Base-by-base conservation (phyloP, 108 stramenopile genomes). In the Epipyxis sp. region DNA sequence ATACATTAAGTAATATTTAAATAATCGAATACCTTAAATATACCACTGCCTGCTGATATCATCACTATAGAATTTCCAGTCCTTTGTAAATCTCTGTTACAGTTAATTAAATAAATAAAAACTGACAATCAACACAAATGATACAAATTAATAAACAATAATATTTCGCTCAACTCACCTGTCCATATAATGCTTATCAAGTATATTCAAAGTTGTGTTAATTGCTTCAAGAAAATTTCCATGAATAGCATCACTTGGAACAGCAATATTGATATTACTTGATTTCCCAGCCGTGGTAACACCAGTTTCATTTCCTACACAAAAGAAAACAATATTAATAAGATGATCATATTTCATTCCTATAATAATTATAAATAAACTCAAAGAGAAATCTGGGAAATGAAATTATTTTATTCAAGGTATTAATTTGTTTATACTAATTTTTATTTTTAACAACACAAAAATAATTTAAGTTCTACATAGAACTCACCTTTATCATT, bases 221-320 rank as follows among this genome's bases (percentile, higher is more conserved):
- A 98, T 89, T 1, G 98, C 95, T 83, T 99, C 96, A 1, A 99
- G 79, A 44, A 96, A 77, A 77, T 99, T 99, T 0, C 98, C 98
- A 68, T 96, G 91, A 43, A 89, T 84, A 59, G 98, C 95, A 37
- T 27, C 84, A 82, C 59, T 6, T 0, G 78, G 77, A 78, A 84
- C 32, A 91, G 90, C 45, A 90, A 91, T 25, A 89, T 85, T 68
- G 88, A 87, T 3, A 65, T 65, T 29, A 25, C 13, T 13, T 50
- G n/a, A n/a, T n/a, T n/a, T n/a, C n/a, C n/a, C n/a, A n/a, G n/a
- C n/a, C n/a, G n/a, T n/a, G n/a, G n/a, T n/a, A n/a, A 6, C 46
- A 50, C 46, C 46, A 50, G 46, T 13, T 50, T 50, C 46, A 50
- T 50, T 50, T 20, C 13, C 46, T 50, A n/a, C n/a, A n/a, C n/a